phyloP scores from a whole-genome alignment of 2,329 filamentous ascomycete genomes.

The Penicillium sp. region DNA sequence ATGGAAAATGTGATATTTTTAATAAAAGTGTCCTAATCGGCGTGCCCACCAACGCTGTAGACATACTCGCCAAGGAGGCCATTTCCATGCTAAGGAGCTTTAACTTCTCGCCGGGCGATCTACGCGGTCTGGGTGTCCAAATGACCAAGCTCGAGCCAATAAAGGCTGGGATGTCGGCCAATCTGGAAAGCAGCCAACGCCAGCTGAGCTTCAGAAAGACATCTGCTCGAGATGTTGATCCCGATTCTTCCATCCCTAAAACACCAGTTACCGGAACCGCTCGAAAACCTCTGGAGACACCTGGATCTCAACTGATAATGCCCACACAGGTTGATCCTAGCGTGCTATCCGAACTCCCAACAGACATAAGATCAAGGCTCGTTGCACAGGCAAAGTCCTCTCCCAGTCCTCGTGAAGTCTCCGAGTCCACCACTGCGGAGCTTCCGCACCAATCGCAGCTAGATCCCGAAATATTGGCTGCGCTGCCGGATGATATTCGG shows the following conservation, averaged over 20 bases:
- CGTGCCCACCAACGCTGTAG: constrained; percentile 70
- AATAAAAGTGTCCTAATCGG: constrained; percentile 82
- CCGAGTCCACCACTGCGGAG: constrained; percentile 27
- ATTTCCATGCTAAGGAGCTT: constrained; percentile 76
- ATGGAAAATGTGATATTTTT: constrained; percentile 90
- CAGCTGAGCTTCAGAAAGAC: constrained; percentile 50
- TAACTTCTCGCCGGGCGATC: constrained; percentile 79
- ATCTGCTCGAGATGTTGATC: constrained; percentile 26
- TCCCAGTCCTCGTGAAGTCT: constrained; percentile 23
- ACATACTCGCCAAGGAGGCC: constrained; percentile 70
- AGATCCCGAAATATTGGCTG: constrained; percentile 75
- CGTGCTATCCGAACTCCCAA: constrained; percentile 77
- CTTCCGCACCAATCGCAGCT: constrained; percentile 66
- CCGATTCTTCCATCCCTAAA: constrained; percentile 41
- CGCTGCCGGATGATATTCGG: constrained; percentile 78
- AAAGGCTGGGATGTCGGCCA: constrained; percentile 51
- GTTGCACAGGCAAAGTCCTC: constrained; percentile 51
- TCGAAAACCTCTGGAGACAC: constrained; percentile 66
- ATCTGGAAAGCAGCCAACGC: constrained; percentile 63
- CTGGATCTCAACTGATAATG: constrained; percentile 87
- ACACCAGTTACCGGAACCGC: constrained; percentile 33
- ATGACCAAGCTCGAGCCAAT: constrained; percentile 86
- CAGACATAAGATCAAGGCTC: constrained; percentile 72
- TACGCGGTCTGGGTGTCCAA: constrained; percentile 87
- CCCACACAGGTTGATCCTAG: constrained; percentile 71